These are phyloP conservation scores for Auriscalpium microsporum DNA, from an alignment of 768 basidiomycete species.

Conservation along the genomic window DNA sequence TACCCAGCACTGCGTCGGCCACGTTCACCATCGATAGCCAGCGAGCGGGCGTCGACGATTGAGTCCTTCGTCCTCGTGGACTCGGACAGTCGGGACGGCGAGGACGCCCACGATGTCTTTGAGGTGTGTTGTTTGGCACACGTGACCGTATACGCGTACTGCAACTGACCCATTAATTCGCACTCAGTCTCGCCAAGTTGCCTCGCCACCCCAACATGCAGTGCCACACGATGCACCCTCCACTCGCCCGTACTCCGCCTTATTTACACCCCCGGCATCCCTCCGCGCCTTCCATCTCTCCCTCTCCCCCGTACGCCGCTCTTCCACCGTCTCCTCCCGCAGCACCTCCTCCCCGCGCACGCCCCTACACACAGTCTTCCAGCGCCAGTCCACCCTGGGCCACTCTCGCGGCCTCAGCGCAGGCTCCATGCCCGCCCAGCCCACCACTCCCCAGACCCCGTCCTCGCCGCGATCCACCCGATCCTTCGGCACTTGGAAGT, in stretches of 20 bases:
- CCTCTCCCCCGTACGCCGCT: slow-evolving; percentile 32
- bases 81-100: not conserved
- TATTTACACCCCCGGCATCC: slow-evolving; percentile 30
- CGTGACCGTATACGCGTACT: slow-evolving; percentile 3
- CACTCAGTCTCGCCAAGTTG: not conserved
- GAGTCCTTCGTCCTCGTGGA: slow-evolving; percentile 37
- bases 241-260: slow-evolving; percentile 26
- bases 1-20: slow-evolving; percentile 29
- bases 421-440: slow-evolving; percentile 2
- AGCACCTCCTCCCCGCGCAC: slow-evolving; percentile 27
- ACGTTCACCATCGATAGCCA: slow-evolving; percentile 19
- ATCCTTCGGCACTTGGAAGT: slow-evolving; percentile 19
- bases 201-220: slow-evolving; percentile 11
- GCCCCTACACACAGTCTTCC: slow-evolving; percentile 16
- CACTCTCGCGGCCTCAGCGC: slow-evolving; percentile 33
- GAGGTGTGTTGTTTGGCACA: slow-evolving; percentile 3
- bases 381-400: not conserved
- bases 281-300: slow-evolving; percentile 36
- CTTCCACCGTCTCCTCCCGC: slow-evolving; percentile 26
- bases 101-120: slow-evolving; percentile 15
- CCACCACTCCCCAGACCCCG: not conserved
- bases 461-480: slow-evolving; percentile 3
- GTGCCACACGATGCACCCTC: slow-evolving; percentile 20
- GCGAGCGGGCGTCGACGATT: slow-evolving; percentile 27
- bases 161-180: not conserved